Conservation (phyloP, 1,284 basidiomycete genomes). For the Ganoderma multipileum region DNA sequence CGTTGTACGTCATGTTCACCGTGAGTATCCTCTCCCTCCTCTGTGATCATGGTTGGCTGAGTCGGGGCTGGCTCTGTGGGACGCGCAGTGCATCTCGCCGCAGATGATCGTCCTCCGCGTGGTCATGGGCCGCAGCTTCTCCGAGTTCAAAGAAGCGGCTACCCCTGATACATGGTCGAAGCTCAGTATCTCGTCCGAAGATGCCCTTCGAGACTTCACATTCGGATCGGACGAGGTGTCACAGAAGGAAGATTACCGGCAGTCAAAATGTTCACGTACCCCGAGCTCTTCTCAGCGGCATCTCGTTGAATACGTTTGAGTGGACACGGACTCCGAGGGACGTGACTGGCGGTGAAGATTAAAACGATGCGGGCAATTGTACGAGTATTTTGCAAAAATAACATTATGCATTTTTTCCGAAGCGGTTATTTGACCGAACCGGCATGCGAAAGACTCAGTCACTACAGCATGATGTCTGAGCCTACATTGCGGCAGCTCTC, state of each 20-base stretch:
- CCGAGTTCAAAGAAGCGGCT: background rate
- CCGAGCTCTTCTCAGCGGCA: background rate
- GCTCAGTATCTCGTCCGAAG: background rate
- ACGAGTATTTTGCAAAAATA: too few species aligned
- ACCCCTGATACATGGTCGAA: background rate
- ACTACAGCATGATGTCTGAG: too few species aligned
- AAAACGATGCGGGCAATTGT: background rate
- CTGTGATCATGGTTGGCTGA: background rate
- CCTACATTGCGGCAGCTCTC: too few species aligned
- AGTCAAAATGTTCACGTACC: background rate
- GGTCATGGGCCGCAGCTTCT: slow-evolving; percentile 22
- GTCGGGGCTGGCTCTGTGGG: background rate
- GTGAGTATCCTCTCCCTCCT: slow-evolving; percentile 11
- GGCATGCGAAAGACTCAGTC: too few species aligned
- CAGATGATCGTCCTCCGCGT: slow-evolving; percentile 32
- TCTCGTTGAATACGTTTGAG: background rate
- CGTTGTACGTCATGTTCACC: slow-evolving; percentile 30
- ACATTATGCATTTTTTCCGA: too few species aligned
- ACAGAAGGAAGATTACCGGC: background rate
- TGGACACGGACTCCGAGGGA: background rate
- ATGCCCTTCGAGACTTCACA: background rate
- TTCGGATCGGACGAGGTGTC: background rate
- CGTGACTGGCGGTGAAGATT: background rate
- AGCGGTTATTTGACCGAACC: too few species aligned
- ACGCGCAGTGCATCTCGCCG: slow-evolving; percentile 18